These are phyloP conservation scores for Boletellus sp. DNA, from an alignment of 768 basidiomycete species.

Conservation along the genomic window DNA sequence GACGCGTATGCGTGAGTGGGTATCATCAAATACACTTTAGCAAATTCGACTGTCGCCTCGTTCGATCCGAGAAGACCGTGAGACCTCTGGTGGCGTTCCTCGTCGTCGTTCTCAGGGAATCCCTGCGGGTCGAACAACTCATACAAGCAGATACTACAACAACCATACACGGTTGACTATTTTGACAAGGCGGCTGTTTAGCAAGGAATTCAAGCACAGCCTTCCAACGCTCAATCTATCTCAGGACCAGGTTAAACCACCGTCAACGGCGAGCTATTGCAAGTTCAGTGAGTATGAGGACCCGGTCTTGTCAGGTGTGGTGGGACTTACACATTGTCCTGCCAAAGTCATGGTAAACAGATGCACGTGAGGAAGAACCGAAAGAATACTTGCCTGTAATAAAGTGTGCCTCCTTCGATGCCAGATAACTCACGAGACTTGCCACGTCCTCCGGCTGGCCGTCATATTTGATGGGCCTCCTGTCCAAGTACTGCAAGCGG, in stretches of 20 bases:
- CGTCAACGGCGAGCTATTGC: neutral
- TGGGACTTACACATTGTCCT: neutral
- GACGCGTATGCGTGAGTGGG: too few species aligned
- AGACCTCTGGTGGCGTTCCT: too few species aligned
- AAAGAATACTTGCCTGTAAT: neutral
- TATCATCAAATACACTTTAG: too few species aligned
- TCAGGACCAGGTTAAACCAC: neutral
- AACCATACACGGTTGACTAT: too few species aligned
- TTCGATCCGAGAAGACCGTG: too few species aligned
- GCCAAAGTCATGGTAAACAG: neutral
- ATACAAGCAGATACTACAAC: too few species aligned
- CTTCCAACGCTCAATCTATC: neutral
- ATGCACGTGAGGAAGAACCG: neutral
- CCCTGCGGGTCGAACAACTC: too few species aligned
- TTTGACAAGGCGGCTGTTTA: too few species aligned
- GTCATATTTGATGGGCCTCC: conserved; percentile 3
- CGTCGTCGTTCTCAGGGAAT: too few species aligned
- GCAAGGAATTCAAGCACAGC: too few species aligned
- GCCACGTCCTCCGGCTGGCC: conserved; percentile 35
- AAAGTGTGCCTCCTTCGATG: conserved; percentile 32
- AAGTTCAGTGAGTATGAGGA: neutral
- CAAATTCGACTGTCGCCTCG: too few species aligned
- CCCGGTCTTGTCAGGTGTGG: neutral
- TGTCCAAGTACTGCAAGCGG: neutral
- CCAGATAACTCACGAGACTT: conserved; percentile 35